Percentiles rank a stretch among this genome's conserved stretches.
phyloP scores from a whole-genome alignment of 768 basidiomycete genomes.

The Boletellus sp. region DNA sequence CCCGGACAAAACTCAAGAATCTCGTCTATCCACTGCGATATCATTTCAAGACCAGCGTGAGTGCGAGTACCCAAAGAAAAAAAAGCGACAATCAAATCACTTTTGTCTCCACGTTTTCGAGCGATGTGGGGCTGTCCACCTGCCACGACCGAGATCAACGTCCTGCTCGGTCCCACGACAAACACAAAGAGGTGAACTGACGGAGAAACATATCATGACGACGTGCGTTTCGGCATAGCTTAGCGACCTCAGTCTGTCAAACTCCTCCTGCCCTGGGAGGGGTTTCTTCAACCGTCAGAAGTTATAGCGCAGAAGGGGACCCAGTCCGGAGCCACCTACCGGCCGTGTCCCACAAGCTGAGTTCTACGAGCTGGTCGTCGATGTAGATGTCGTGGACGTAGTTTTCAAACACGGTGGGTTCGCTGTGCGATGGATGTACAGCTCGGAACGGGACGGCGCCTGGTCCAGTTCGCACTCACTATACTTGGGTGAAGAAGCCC shows the following conservation, averaged over 20 bases:
- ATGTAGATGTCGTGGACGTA: constrained; percentile 88
- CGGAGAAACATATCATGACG: constrained; percentile 94
- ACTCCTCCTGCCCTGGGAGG: constrained; percentile 92
- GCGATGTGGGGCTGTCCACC: constrained; percentile 92
- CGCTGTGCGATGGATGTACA: constrained; percentile 39
- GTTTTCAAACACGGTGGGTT: constrained; percentile 96
- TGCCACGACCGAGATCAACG: constrained; percentile 24
- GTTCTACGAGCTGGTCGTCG: constrained; percentile 83
- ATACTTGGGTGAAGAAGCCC: constrained; percentile 93
- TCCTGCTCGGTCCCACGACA: background rate
- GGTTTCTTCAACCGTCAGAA: constrained; percentile 32
- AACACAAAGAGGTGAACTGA: constrained; percentile 32
- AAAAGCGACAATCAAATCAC: constrained; percentile 33
- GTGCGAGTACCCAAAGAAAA: background rate
- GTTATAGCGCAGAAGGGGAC: constrained; percentile 11
- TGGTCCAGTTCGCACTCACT: constrained; percentile 49
- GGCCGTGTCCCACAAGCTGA: constrained; percentile 97
- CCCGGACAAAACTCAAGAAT: constrained; percentile 91
- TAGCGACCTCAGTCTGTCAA: constrained; percentile 89
- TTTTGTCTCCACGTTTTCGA: constrained; percentile 96
- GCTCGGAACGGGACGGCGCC: background rate
- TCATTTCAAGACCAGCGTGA: constrained; percentile 1
- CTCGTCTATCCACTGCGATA: constrained; percentile 83
- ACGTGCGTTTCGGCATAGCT: constrained; percentile 97
- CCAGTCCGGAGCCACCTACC: constrained; percentile 47